A percentile compares a stretch with the other conserved stretches of the same genome.
Evolutionary conservation across 352 stramenopile genomes (phyloP).

Genomic region (Phytophthora nicotianae): DNA sequence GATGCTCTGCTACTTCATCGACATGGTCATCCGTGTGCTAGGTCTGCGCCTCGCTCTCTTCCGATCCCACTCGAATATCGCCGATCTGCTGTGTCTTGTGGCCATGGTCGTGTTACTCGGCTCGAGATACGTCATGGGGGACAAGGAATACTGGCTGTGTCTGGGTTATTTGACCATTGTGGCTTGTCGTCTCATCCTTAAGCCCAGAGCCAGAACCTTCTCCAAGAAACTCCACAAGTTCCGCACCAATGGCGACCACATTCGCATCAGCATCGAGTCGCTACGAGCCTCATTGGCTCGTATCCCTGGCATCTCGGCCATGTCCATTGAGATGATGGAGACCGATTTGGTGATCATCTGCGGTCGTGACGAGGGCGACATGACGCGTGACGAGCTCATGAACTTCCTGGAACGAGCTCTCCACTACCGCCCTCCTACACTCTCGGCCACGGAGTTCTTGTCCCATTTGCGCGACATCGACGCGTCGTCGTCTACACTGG

Average conservation of each 20-base stretch:
- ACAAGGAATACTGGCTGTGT: conserved; percentile 74
- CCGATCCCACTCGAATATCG: conserved; percentile 84
- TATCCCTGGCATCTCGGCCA: conserved; percentile 81
- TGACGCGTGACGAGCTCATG: conserved; percentile 88
- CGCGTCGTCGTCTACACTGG: conserved; percentile 71
- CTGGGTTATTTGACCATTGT: conserved; percentile 74
- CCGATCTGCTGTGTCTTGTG: conserved; percentile 75
- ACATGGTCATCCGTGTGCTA: conserved; percentile 82
- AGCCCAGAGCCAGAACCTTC: conserved; percentile 81
- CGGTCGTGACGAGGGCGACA: conserved; percentile 84
- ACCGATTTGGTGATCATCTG: conserved; percentile 89
- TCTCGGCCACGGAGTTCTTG: conserved; percentile 85
- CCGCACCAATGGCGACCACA: conserved; percentile 82
- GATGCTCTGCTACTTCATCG: conserved; percentile 84
- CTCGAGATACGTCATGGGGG: conserved; percentile 53
- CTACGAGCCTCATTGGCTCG: conserved; percentile 75
- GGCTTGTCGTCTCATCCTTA: conserved; percentile 81
- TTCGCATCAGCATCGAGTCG: conserved; percentile 87
- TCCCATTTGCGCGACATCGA: conserved; percentile 86
- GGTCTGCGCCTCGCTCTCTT: conserved; percentile 77
- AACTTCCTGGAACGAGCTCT: conserved; percentile 83
- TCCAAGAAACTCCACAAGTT: conserved; percentile 92
- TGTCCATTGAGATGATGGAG: conserved; percentile 91
- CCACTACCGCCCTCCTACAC: conserved; percentile 72
- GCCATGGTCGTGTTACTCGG: conserved; percentile 62